phyloP scores from a whole-genome alignment of 805 yeast species.

The Zygosaccharomyces gambellarensis region DNA sequence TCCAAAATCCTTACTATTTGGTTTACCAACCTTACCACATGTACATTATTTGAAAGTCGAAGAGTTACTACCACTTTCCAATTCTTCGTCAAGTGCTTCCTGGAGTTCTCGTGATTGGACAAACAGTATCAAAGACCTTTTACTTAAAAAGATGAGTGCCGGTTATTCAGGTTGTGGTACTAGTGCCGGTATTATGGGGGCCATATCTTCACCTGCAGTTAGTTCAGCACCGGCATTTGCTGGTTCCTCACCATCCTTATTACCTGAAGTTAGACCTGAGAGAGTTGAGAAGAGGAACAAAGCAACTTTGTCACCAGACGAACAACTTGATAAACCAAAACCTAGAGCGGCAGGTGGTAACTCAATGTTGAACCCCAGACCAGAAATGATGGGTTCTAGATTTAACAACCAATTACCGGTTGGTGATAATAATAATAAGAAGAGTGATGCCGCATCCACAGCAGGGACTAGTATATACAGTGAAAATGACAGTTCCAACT shows the following conservation, averaged over 20 bases:
- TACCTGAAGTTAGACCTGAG: slow-evolving; percentile 12
- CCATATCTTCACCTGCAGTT: slow-evolving; percentile 47
- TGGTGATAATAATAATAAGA: neutral
- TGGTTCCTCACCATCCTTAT: slow-evolving; percentile 16
- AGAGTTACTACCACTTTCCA: slow-evolving; percentile 46
- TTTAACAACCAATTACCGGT: neutral
- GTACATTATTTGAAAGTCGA: slow-evolving; percentile 57
- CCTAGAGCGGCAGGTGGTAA: neutral
- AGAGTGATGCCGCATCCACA: neutral
- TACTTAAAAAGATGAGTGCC: slow-evolving; percentile 48
- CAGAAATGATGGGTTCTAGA: neutral
- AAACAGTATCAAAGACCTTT: slow-evolving; percentile 47
- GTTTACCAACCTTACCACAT: slow-evolving; percentile 68
- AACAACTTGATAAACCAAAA: neutral
- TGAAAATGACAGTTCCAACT: neutral
- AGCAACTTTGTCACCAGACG: neutral
- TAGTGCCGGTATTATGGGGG: slow-evolving; percentile 55
- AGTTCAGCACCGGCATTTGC: slow-evolving; percentile 35
- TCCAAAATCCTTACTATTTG: slow-evolving; percentile 56
- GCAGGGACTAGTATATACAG: slow-evolving; percentile 1
- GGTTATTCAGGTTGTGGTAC: slow-evolving; percentile 81
- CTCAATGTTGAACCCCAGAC: neutral
- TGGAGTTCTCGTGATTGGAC: slow-evolving; percentile 67
- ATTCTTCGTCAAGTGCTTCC: slow-evolving; percentile 34
- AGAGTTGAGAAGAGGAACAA: slow-evolving; percentile 1